Evolutionary conservation across 805 yeast species (phyloP), one percentile per base, ranked within the genome.

Genomic region (Nematodospora valgi): DNA sequence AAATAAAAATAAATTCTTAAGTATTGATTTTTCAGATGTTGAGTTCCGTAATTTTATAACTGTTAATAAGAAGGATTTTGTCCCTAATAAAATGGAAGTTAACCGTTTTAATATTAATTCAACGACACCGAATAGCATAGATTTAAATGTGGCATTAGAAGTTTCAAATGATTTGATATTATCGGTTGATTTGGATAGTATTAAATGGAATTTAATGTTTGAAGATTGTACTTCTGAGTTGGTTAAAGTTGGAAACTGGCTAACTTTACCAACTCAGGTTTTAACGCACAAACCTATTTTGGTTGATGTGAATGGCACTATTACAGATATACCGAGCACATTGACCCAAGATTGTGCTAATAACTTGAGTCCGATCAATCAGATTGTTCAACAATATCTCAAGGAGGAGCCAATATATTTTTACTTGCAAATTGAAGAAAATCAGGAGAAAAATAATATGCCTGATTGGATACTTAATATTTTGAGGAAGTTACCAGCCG

Each of bases 191-290:
- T 28, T 62, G 6, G 49, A 39, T 5, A 21, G 46, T 6, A 46
- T 58, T 10, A 46, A 51, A 29, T 58, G 64, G 65, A 50, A 54
- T 26, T 23, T 62, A 2, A 44, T 49, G 7, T 29, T 64, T 2
- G 39, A 48, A 17, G 58, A 56, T 35, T 62, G 68, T 43, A 27
- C 48, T 5, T 31, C 30, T 3, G 27, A 45, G 2, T 44, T 48
- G 8, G 38, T 48, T 6, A 30, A 33, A 10, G 33, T 62, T 4
- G 68, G 67, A 2, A 23, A 26, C 8, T 55, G 62, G 58, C 32
- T 23, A 11, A 46, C 49, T 8, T 35, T 34, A 2, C 32, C 40
- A 2, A n/a, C 3, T 8, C 5, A 15, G 1, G 30, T 55, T 8
- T 18, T 19, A 9, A 60, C 58, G 0, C 26, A 39, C 9, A 4